Base-by-base conservation (phyloP, 78 protist species). In the Dictyostelium intermedium region DNA sequence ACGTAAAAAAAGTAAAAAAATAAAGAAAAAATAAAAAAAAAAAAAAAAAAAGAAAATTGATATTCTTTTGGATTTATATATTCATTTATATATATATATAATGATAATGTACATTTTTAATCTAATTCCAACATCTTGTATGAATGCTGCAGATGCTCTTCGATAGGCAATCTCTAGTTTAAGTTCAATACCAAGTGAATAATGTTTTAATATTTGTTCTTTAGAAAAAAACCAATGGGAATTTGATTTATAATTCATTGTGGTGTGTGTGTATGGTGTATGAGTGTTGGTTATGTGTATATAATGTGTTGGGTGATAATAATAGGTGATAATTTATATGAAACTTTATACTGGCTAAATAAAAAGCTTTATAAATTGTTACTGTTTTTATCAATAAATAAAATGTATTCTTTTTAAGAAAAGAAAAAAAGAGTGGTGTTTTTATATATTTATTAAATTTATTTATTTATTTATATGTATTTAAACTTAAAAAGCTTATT, bases 81-180 rank as follows among this genome's bases (percentile, higher is more conserved):
- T n/a, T n/a, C n/a, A n/a, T n/a, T n/a, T n/a, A n/a, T n/a, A n/a
- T n/a, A 39, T 39, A 4, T 63, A 27, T 69, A 27, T 25, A 69
- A 11, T 69, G 35, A 69, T 50, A 45, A 60, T 13, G 34, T 89
- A 89, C 93, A 89, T 60, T 80, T 89, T 89, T 47, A 89, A 80
- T 35, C 27, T 89, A 13, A 89, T 80, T n/a, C 93, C 93, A 30
- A 89, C 45, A 27, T 89, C 93, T 89, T 89, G 93, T 25, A 89
- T 89, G 23, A 89, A 89, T 50, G 93, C 86, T 23, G 85, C 83
- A 13, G 85, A 79, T 20, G 93, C 85, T 89, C 83, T 79, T 89
- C 93, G 27, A 35, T 82, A 89, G 37, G 80, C 34, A 11, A 89
- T 23, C 34, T 89, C 93, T 45, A 45, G 20, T 80, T 89, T 89